Percentiles rank a stretch among this genome's conserved stretches.
Evolutionary conservation across 371 early-diverging fungal genomes (phyloP).

Genomic region (Mucor lusitanicus): DNA sequence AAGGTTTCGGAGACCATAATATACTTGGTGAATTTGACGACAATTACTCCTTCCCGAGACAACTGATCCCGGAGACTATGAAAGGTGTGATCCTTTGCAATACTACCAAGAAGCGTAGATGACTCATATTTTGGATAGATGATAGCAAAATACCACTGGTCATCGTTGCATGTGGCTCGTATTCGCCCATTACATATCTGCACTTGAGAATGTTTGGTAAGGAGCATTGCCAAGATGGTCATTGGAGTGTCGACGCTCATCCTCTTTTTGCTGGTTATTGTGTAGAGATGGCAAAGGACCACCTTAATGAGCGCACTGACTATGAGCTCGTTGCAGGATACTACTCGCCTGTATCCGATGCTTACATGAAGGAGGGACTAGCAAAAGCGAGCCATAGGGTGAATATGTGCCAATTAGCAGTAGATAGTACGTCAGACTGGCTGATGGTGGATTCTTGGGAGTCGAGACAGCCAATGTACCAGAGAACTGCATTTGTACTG

Average conservation of each 20-base stretch:
- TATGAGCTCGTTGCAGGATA: conserved; percentile 94
- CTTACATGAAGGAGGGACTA: conserved; percentile 90
- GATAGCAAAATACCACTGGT: conserved; percentile 85
- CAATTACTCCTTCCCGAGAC: conserved; percentile 38
- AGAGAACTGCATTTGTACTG: conserved; percentile 88
- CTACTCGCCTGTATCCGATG: conserved; percentile 94
- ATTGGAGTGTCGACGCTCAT: background rate
- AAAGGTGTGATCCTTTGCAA: conserved; percentile 19
- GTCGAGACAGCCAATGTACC: conserved; percentile 74
- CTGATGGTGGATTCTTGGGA: conserved; percentile 98
- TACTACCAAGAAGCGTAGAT: background rate
- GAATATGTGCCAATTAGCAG: conserved; percentile 91
- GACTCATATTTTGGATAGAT: conserved; percentile 49
- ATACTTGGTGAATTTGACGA: conserved; percentile 19
- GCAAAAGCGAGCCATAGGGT: conserved; percentile 87
- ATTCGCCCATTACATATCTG: conserved; percentile 95
- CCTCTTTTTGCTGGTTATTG: background rate
- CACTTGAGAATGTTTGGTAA: conserved; percentile 98
- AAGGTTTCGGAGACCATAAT: conserved; percentile 4
- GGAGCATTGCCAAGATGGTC: background rate
- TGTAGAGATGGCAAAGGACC: conserved; percentile 93
- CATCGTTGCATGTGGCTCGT: conserved; percentile 97
- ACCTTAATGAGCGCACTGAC: conserved; percentile 69
- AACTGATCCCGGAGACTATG: conserved; percentile 34
- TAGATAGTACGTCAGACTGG: conserved; percentile 82